Base-by-base conservation (phyloP, 164 flowering plant genomes). In the Warburgia ugandensis region DNA sequence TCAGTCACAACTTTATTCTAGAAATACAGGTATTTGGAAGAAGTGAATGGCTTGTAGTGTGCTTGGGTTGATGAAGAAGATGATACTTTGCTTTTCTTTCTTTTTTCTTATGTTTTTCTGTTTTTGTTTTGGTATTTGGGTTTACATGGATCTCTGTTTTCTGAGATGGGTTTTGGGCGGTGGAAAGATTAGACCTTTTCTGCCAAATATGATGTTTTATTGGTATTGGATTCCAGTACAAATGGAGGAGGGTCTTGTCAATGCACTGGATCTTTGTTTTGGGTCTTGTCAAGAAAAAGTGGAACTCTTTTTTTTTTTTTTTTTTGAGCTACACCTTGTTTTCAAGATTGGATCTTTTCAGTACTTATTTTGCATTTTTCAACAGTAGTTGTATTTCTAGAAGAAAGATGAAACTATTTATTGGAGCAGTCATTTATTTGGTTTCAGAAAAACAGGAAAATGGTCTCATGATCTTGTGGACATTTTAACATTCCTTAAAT, bases 21-120 rank as follows among this genome's bases (percentile, higher is more conserved):
- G 73, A 61, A 75, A 56, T 57, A 17, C 87, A 80, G 94, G 94
- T 83, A 70, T 29, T 25, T 16, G 22, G 2, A 47, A 43, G 6
- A 25, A 8, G 10, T 1, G 9, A 3, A 3, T n/a, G 21, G 5
- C 12, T 44, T 13, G 1, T 16, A 9, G 27, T 22, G 8, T 40
- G 57, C 48, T 41, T 53, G 28, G 20, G 23, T 6, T 13, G 29
- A 48, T 20, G 5, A 4, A 25, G 7, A 3, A 22, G 28, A 21
- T 16, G 1, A 3, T 27, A 5, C 20, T 10, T 56, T 1, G 0
- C 1, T 30, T 20, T 52, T 40, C 6, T 36, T 44, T 32, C 9
- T 5, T 37, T 10, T 47, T 37, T 27, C n/a, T n/a, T n/a, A n/a
- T n/a, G n/a, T 40, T 8, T 36, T 44, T 32, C 7, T 13, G 22